phyloP scores from a whole-genome alignment of 192 early-diverging fungal genomes.

The Phlyctochytrium arcticum region DNA sequence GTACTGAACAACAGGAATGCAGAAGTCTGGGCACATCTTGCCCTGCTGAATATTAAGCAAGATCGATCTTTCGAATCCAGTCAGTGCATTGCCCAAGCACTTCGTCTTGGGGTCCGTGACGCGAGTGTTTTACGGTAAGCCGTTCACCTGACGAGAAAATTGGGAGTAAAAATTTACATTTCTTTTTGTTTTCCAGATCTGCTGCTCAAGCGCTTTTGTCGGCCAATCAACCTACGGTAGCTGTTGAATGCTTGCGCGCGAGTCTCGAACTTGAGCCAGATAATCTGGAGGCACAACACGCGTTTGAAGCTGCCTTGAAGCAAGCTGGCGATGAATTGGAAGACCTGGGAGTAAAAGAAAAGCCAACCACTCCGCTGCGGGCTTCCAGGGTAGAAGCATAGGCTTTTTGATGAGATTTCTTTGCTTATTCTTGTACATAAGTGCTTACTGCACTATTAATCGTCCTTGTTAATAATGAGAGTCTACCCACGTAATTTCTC shows the following conservation, averaged over 20 bases:
- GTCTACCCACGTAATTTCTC: no score
- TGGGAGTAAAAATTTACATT: not conserved
- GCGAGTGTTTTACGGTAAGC: constrained; percentile 36
- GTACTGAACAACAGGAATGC: constrained; percentile 52
- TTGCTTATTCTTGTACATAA: no score
- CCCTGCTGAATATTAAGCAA: constrained; percentile 40
- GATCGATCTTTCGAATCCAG: constrained; percentile 48
- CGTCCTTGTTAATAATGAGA: no score
- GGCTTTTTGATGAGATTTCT: no score
- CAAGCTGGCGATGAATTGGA: not conserved
- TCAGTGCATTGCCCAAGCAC: constrained; percentile 49
- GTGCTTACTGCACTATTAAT: no score
- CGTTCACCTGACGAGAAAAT: not conserved
- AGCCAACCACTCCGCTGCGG: no score
- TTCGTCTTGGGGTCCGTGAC: constrained; percentile 45
- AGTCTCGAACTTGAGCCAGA: constrained; percentile 40
- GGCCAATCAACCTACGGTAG: constrained; percentile 22
- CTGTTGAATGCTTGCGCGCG: constrained; percentile 46
- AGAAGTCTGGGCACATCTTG: constrained; percentile 52
- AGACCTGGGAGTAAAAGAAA: not conserved
- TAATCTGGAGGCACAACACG: constrained; percentile 9
- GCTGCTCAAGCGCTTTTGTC: constrained; percentile 32
- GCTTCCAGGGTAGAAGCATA: no score
- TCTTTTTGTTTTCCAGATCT: constrained; percentile 6
- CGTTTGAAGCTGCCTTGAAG: constrained; percentile 9